Base-by-base conservation (phyloP, 768 basidiomycete genomes). In the Sporobolomyces pararoseus region DNA sequence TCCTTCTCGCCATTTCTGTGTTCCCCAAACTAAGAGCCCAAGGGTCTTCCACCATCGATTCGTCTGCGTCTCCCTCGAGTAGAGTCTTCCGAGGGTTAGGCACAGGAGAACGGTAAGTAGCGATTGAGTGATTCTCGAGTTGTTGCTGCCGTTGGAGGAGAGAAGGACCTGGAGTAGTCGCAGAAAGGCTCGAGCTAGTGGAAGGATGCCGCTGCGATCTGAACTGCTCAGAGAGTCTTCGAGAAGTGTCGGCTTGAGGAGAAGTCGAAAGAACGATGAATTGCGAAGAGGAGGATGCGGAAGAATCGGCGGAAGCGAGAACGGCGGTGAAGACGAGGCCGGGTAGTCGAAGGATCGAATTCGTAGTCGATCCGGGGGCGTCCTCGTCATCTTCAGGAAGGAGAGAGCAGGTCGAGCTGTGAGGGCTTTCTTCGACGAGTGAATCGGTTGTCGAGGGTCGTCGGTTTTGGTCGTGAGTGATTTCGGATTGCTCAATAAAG, bases 1-100 rank as follows among this genome's bases (percentile, higher is more conserved):
- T 72, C 25, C 50, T 4, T n/a, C 37, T 21, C 5, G 51, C 71
- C 67, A 72, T 68, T 49, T 64, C 58, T 5, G 60, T 35, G 1
- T 44, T 46, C 29, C 66, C 66, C 13, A 72, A 34, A 0, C 16
- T 44, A 31, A 62, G 17, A 25, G 47, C 21, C 64, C 59, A 46
- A 13, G 25, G 37, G 29, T 57, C 57, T 37, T 23, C 47, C 7
- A 47, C 7, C 31, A 39, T 27, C 14, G 27, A 9, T 14, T 31
- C 27, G 21, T 64, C 54, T 32, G 7, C 2, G 9, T 50, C 21
- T 19, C 32, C 39, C 39, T 42, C 39, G 10, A 42, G 10, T 42
- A 9, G 39, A 42, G n/a, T n/a, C n/a, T n/a, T n/a, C n/a, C n/a
- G n/a, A n/a, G n/a, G n/a, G n/a, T n/a, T n/a, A n/a, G n/a, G n/a